Percentiles rank a stretch among this genome's conserved stretches.
phyloP scores from a whole-genome alignment of 805 yeast genomes.

The Jamesozyma rosinii region DNA sequence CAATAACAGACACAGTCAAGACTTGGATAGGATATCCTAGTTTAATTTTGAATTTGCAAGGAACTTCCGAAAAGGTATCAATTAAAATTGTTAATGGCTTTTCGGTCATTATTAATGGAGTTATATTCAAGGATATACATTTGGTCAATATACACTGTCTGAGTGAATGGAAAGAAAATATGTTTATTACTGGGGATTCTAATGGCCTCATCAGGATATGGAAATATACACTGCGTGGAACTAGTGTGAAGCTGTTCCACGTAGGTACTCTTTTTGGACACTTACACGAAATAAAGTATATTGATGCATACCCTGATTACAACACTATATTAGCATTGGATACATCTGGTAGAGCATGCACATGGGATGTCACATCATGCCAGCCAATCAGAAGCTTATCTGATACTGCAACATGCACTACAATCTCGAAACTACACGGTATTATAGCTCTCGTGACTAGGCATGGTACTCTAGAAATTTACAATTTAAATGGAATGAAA shows the following conservation, averaged over 20 bases:
- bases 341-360: constrained; percentile 40
- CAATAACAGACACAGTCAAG: too few species aligned
- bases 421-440: constrained; percentile 50
- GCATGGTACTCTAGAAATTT: constrained; percentile 22
- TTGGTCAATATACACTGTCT: constrained; percentile 25
- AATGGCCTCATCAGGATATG: constrained; percentile 58
- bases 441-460: constrained; percentile 34
- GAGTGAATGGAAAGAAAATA: constrained; percentile 18
- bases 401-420: constrained; percentile 25
- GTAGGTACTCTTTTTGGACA: constrained; percentile 48
- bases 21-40: constrained; percentile 8
- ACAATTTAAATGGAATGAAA: constrained; percentile 46
- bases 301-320: constrained; percentile 44
- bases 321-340: constrained; percentile 50
- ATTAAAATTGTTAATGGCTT: constrained; percentile 1
- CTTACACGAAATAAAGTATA: constrained; percentile 35
- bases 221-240: constrained; percentile 24
- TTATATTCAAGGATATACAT: constrained; percentile 27
- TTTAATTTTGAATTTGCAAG: constrained; percentile 7
- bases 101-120: constrained; percentile 3
- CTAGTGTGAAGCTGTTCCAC: not conserved
- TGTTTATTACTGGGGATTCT: constrained; percentile 34
- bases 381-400: constrained; percentile 38
- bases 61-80: not conserved
- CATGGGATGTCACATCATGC: constrained; percentile 57